A percentile compares a stretch with the other conserved stretches of the same genome.
Conservation (phyloP, 179 eudicot genomes). For the Beta corolliflora region DNA sequence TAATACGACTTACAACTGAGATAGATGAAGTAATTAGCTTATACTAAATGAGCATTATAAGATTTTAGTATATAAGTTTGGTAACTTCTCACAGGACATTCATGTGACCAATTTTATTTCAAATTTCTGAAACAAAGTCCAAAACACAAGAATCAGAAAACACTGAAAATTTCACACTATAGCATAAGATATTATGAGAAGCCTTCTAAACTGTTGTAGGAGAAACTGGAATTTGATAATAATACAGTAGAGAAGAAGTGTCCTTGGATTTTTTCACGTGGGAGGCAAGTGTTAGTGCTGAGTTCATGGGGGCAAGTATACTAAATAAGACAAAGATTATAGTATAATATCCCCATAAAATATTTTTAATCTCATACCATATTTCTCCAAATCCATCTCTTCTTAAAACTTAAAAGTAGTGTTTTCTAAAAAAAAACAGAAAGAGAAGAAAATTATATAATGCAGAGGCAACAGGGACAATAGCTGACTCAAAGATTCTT, state of each 20-base stretch:
- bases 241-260: conserved; percentile 15
- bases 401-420: background rate
- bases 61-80: background rate
- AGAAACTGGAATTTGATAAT: conserved; percentile 16
- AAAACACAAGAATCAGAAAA: conserved; percentile 34
- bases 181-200: conserved; percentile 16
- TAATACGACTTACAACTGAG: too few relatives aligned
- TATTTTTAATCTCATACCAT: conserved; percentile 27
- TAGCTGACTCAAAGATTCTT: conserved; percentile 46
- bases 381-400: conserved; percentile 35
- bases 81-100: conserved; percentile 6
- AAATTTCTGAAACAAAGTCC: conserved; percentile 15
- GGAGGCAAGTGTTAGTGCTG: conserved; percentile 44
- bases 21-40: too few relatives aligned
- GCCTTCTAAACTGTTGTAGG: conserved; percentile 20
- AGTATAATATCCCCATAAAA: conserved; percentile 26
- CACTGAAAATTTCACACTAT: conserved; percentile 4
- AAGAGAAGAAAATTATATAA: conserved; percentile 5
- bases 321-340: conserved; percentile 27
- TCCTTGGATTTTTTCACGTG: conserved; percentile 35
- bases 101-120: conserved; percentile 12
- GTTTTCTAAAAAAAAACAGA: conserved; percentile 7
- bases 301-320: conserved; percentile 39
- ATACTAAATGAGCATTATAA: too few relatives aligned
- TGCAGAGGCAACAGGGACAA: conserved; percentile 34